Percentiles rank a stretch among this genome's conserved stretches.
These are phyloP conservation scores for Boletus edulis DNA, from an alignment of 768 basidiomycete species.

Conservation along the genomic window DNA sequence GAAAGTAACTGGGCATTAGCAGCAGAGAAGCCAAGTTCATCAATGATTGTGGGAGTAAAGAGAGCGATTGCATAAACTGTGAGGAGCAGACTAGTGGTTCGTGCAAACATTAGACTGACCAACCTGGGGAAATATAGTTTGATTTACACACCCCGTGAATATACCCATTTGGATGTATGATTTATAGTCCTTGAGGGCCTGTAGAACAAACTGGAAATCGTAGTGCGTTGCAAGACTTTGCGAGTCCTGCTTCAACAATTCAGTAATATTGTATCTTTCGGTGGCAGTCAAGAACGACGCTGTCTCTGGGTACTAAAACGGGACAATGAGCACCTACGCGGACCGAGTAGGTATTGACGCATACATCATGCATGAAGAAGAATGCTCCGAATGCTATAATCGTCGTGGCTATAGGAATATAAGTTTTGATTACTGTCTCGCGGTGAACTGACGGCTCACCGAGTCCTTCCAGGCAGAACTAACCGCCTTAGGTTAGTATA, in stretches of 20 bases:
- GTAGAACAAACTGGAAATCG: conserved; percentile 44
- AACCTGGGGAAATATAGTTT: neutral
- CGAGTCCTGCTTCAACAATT: conserved; percentile 39
- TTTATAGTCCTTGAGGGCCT: conserved; percentile 48
- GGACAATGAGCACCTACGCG: neutral
- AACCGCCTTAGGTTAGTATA: conserved; percentile 2
- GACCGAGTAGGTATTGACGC: neutral
- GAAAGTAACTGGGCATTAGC: conserved; percentile 48
- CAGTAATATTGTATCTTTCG: conserved; percentile 40
- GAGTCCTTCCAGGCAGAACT: conserved; percentile 31
- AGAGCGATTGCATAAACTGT: conserved; percentile 47
- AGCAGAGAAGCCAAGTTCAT: conserved; percentile 48
- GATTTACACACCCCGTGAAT: conserved; percentile 38
- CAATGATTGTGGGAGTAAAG: conserved; percentile 49
- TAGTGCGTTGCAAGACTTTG: conserved; percentile 46
- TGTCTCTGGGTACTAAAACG: conserved; percentile 50
- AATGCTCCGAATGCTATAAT: conserved; percentile 30
- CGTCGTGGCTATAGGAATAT: conserved; percentile 18
- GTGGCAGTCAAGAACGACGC: conserved; percentile 49
- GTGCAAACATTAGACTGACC: neutral
- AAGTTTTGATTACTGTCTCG: neutral
- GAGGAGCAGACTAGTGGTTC: conserved; percentile 34
- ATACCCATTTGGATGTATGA: conserved; percentile 33
- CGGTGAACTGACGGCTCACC: conserved; percentile 8
- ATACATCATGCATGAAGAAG: conserved; percentile 55